Base-by-base conservation (phyloP, 148 eudicot genomes). In the Pharnaceum exiguum region DNA sequence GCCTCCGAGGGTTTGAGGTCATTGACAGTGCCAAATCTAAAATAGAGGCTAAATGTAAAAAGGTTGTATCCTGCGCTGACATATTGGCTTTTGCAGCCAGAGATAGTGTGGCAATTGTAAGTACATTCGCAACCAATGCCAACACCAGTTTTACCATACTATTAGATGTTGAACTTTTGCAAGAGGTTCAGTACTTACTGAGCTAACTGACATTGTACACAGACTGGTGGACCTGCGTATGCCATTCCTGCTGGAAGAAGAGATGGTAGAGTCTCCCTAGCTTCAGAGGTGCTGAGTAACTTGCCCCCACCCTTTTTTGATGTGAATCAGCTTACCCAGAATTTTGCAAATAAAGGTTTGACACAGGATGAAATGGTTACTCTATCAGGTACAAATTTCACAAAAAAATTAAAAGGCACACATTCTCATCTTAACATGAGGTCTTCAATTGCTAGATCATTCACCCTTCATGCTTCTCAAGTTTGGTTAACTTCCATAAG, bases 1-100 rank as follows among this genome's bases (percentile, higher is more conserved):
- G 90, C 46, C 85, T 89, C 8, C 74, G 85, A 60, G 96, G 96
- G 15, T 89, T 85, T 35, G 81, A 83, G 45, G 69, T 85, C 53
- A 82, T 89, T 27, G 96, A 89, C 65, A 79, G 57, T 28, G 89
- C 85, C 45, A 86, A 86, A 75, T 59, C 83, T 16, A 77, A 74
- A 23, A 70, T 86, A 1, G 96, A 89, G 65, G 47, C 67, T 8
- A 1, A 60, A 10, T 89, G 94, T 42, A 39, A 55, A 38, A 85
- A 84, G 50, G 56, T 70, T 13, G 79, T 75, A 60, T 75, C 79
- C 6, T 67, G 71, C 26, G 65, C 71, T 23, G 71, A 67, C 15
- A 67, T 67, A 35, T 24, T 67, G 45, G 65, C 71, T 19, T 67
- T 51, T 29, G 65, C 71, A 11, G 71, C 71, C 35, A 67, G 71